phyloP scores from a whole-genome alignment of 768 basidiomycete species.

The Mycena pura region DNA sequence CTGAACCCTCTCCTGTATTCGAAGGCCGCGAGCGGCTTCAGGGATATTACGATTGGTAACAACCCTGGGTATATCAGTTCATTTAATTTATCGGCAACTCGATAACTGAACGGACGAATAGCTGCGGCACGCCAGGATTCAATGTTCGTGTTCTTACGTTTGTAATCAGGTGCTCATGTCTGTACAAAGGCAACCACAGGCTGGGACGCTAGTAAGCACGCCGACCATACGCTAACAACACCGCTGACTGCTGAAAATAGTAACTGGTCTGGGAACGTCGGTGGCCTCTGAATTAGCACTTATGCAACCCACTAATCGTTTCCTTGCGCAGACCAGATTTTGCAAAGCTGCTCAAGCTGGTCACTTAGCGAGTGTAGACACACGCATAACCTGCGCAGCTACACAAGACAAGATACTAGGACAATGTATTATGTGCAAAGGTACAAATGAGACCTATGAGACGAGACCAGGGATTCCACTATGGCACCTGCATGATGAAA shows the following conservation, averaged over 20 bases:
- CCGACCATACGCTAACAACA: slow-evolving; percentile 29
- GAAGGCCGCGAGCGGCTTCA: slow-evolving; percentile 47
- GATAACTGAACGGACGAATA: background rate
- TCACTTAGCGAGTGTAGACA: no score
- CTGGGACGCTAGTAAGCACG: slow-evolving; percentile 62
- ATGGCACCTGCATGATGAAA: no score
- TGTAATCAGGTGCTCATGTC: background rate
- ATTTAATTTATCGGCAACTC: no score
- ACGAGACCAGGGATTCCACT: no score
- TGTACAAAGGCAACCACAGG: slow-evolving; percentile 48
- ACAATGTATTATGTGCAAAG: no score
- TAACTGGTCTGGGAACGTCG: slow-evolving; percentile 60
- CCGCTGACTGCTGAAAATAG: slow-evolving; percentile 32
- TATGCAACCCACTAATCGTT: background rate
- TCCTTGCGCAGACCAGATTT: slow-evolving; percentile 52
- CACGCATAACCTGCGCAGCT: no score
- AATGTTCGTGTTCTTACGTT: slow-evolving; percentile 49
- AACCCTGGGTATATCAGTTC: slow-evolving; percentile 43
- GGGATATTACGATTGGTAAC: slow-evolving; percentile 62
- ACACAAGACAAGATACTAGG: no score
- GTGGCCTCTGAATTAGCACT: background rate
- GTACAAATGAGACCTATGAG: no score
- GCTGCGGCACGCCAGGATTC: slow-evolving; percentile 67
- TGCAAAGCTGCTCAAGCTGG: slow-evolving; percentile 49
- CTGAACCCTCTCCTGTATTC: slow-evolving; percentile 68